Conservation (phyloP, 176 grass and related monocot species). For the Saccharum officinarum region DNA sequence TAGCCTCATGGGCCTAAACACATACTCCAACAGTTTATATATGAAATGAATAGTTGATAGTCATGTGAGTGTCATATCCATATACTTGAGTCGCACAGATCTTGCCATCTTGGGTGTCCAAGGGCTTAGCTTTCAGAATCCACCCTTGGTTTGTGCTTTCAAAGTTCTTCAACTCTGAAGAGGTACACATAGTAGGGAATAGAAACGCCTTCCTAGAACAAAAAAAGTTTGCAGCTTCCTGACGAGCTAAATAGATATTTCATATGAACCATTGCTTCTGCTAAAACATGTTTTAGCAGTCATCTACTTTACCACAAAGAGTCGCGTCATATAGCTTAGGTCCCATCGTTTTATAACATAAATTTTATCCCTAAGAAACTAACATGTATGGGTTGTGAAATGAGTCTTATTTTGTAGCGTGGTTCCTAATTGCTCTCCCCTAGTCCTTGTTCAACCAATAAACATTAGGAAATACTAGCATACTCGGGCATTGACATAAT, state of each 20-base stretch:
- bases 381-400: not conserved
- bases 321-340: not conserved
- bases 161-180: not conserved
- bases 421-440: not conserved
- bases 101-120: not conserved
- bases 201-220: not conserved
- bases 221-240: not conserved
- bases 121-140: not conserved
- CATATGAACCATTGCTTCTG: conserved; percentile 4
- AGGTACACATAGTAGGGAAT: not conserved
- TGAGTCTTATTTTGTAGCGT: not conserved
- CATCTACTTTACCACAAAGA: not conserved
- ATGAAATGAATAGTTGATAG: not conserved
- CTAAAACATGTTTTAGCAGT: not conserved
- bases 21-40: too few relatives aligned
- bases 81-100: not conserved
- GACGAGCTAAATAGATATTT: not conserved
- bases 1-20: too few relatives aligned
- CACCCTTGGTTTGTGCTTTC: not conserved
- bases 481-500: not conserved
- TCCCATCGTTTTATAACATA: not conserved
- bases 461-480: not conserved
- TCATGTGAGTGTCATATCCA: not conserved
- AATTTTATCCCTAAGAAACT: not conserved
- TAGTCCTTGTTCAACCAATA: not conserved